Percentiles rank a stretch among this genome's conserved stretches.
These are phyloP conservation scores for Saccharomyces pastorianus DNA, from an alignment of 1,139 yeast species.

Conservation along the genomic window DNA sequence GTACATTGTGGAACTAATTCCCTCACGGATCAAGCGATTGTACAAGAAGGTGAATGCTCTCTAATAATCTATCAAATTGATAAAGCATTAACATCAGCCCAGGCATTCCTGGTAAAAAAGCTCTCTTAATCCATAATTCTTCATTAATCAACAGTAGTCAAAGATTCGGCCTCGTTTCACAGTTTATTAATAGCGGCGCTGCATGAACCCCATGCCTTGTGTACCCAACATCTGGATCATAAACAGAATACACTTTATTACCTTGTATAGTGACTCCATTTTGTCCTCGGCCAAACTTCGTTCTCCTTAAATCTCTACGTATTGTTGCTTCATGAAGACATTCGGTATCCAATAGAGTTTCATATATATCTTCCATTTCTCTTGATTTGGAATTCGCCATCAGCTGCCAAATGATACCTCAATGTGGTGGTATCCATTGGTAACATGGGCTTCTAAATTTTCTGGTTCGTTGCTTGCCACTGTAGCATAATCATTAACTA, in stretches of 20 bases:
- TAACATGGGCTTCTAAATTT: constrained; percentile 51
- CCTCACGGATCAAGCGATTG: constrained; percentile 72
- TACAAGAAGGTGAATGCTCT: constrained; percentile 28
- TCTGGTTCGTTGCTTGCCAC: constrained; percentile 57
- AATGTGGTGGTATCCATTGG: constrained; percentile 73
- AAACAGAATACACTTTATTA: constrained; percentile 79
- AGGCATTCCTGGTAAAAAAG: constrained; percentile 86
- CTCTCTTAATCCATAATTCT: constrained; percentile 67
- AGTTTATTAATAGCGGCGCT: constrained; percentile 73
- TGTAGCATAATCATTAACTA: constrained; percentile 64
- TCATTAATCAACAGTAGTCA: constrained; percentile 73
- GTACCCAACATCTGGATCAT: constrained; percentile 90
- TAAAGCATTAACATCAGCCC: constrained; percentile 78
- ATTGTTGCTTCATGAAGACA: constrained; percentile 72
- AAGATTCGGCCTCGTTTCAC: constrained; percentile 78
- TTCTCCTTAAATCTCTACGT: constrained; percentile 72
- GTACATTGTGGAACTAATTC: constrained; percentile 84
- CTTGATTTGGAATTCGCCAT: constrained; percentile 75
- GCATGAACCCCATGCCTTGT: constrained; percentile 97
- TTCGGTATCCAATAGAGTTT: constrained; percentile 42
- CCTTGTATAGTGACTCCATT: constrained; percentile 56
- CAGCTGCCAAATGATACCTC: constrained; percentile 90
- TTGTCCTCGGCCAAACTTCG: constrained; percentile 63
- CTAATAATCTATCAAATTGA: constrained; percentile 80
- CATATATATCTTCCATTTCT: constrained; percentile 59